Conservation (phyloP, 2,329 filamentous ascomycete genomes). For the Trichothecium sympodiale region DNA sequence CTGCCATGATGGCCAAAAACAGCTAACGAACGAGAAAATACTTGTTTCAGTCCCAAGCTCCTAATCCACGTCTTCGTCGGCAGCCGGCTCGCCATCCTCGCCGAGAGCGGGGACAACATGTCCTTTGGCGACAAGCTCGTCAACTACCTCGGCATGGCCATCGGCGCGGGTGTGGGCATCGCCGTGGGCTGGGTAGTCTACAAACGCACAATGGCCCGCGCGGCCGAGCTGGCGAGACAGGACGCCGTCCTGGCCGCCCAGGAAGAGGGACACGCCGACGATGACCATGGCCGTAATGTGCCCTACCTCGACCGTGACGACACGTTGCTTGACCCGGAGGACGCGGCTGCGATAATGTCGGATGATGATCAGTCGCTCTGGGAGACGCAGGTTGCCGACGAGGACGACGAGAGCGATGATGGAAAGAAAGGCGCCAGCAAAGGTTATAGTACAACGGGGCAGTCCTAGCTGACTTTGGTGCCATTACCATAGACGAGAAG, state of each 20-base stretch:
- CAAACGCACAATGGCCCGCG: constrained; percentile 52
- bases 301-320: constrained; percentile 33
- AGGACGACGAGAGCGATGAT: constrained; percentile 18
- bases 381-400: constrained; percentile 25
- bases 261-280: constrained; percentile 20
- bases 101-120: constrained; percentile 79
- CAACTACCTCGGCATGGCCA: constrained; percentile 71
- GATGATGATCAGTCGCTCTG: constrained; percentile 50
- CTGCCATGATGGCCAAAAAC: not conserved
- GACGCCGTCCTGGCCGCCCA: constrained; percentile 19
- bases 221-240: constrained; percentile 43
- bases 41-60: constrained; percentile 57
- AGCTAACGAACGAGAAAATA: constrained; percentile 5
- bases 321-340: constrained; percentile 32
- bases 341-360: constrained; percentile 43
- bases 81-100: constrained; percentile 67
- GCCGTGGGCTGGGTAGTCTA: constrained; percentile 81
- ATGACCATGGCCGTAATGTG: not conserved
- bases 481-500: not conserved
- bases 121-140: constrained; percentile 63
- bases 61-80: constrained; percentile 91
- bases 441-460: not conserved
- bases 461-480: not conserved
- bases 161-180: constrained; percentile 61
- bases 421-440: not conserved